A percentile compares a stretch with the other conserved stretches of the same genome.
Conservation (phyloP, 208 protist genomes). For the Crithidia thermophila region DNA sequence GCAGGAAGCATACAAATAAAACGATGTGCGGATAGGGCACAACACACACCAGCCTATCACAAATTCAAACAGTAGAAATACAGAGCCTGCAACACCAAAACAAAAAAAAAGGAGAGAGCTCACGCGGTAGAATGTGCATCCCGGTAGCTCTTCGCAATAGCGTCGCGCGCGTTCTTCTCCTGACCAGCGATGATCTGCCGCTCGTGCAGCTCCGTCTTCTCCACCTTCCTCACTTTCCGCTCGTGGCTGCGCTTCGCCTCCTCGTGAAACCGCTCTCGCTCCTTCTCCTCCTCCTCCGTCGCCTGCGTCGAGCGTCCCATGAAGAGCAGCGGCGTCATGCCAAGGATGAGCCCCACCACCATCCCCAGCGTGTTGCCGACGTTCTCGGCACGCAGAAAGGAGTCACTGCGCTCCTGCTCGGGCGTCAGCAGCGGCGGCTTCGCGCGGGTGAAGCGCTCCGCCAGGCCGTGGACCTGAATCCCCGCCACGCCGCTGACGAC, state of each 20-base stretch:
- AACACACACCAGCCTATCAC: no score
- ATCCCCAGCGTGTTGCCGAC: constrained; percentile 81
- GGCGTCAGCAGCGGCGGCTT: constrained; percentile 59
- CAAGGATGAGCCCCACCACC: constrained; percentile 69
- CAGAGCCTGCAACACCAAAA: no score
- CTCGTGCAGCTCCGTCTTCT: constrained; percentile 26
- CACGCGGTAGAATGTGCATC: no score
- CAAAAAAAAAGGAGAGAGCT: constrained; percentile 12
- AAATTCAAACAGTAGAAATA: no score
- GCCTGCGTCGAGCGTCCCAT: constrained; percentile 34
- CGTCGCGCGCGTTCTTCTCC: constrained; percentile 5
- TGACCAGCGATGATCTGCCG: constrained; percentile 25
- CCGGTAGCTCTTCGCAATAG: constrained; percentile 2
- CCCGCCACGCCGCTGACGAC: constrained; percentile 83
- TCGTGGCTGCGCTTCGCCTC: constrained; percentile 40
- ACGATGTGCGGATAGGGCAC: no score
- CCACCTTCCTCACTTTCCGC: constrained; percentile 21
- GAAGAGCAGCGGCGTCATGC: constrained; percentile 83
- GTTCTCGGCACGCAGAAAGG: constrained; percentile 45
- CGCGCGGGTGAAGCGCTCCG: constrained; percentile 68
- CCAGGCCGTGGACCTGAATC: constrained; percentile 89
- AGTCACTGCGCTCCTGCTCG: constrained; percentile 45
- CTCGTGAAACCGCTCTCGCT: constrained; percentile 33
- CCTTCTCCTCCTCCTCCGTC: constrained; percentile 35
- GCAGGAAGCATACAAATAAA: no score